These are phyloP conservation scores for Colletotrichum sp. DNA, from an alignment of 2,329 filamentous ascomycete species.

Conservation along the genomic window DNA sequence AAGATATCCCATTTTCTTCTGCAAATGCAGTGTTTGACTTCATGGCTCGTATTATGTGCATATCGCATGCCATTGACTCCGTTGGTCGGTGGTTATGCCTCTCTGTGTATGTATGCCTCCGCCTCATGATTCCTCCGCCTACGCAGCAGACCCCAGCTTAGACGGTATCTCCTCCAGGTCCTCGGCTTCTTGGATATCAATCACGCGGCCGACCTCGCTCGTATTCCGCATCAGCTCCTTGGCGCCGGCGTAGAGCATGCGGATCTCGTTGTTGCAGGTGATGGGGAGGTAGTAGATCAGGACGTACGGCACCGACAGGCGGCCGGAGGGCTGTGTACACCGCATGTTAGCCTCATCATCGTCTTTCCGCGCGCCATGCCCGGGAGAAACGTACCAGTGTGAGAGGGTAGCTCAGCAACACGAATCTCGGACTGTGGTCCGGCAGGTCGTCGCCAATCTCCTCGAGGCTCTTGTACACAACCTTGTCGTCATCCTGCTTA, in stretches of 20 bases:
- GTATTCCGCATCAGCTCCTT: constrained; percentile 96
- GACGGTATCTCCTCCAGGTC: constrained; percentile 83
- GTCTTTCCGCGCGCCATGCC: not conserved
- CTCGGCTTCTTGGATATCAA: constrained; percentile 82
- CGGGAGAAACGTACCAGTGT: constrained; percentile 67
- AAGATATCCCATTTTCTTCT: not conserved
- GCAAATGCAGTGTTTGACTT: not conserved
- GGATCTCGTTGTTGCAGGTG: constrained; percentile 84
- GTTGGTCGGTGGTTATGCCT: not conserved
- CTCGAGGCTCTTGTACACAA: constrained; percentile 79
- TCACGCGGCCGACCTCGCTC: constrained; percentile 84
- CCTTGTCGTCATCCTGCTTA: constrained; percentile 77
- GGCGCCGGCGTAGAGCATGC: constrained; percentile 95
- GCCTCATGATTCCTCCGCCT: not conserved
- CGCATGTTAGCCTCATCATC: not conserved
- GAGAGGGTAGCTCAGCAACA: constrained; percentile 89
- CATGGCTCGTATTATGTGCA: constrained; percentile 15
- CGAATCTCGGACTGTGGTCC: constrained; percentile 87
- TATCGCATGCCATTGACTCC: not conserved
- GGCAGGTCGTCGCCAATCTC: constrained; percentile 89
- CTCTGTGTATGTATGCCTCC: not conserved
- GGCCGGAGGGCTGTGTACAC: constrained; percentile 72
- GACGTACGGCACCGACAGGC: constrained; percentile 89
- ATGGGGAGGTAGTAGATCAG: constrained; percentile 93
- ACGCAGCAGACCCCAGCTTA: constrained; percentile 51